phyloP scores from a whole-genome alignment of 2,329 filamentous ascomycete genomes.

The Stachybotrys elegans region DNA sequence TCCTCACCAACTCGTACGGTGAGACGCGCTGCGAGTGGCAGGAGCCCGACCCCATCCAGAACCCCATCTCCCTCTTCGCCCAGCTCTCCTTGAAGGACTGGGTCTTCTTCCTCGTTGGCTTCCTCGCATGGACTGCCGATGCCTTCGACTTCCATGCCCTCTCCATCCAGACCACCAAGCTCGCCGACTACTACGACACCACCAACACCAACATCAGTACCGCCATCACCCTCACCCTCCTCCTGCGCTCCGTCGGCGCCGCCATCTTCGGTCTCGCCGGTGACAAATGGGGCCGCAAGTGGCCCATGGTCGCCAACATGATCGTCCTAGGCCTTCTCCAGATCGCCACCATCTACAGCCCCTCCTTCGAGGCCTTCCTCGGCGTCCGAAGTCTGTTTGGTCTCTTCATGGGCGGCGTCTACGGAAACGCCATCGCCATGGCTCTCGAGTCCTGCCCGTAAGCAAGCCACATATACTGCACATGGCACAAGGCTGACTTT shows the following conservation, averaged over 20 bases:
- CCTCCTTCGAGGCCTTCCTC: conserved; percentile 69
- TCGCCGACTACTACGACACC: conserved; percentile 46
- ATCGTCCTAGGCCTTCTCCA: conserved; percentile 62
- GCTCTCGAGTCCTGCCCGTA: conserved; percentile 68
- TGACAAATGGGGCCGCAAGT: conserved; percentile 77
- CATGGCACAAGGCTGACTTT: conserved; percentile 4
- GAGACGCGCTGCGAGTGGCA: conserved; percentile 66
- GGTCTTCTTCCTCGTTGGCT: conserved; percentile 71
- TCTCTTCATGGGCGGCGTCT: conserved; percentile 76
- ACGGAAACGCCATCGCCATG: conserved; percentile 75
- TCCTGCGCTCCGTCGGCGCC: conserved; percentile 71
- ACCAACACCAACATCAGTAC: conserved; percentile 65
- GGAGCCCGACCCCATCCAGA: conserved; percentile 58
- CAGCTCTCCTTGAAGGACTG: conserved; percentile 62
- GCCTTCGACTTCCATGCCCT: conserved; percentile 82
- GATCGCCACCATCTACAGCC: conserved; percentile 72
- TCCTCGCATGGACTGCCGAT: conserved; percentile 73
- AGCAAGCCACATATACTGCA: conserved; percentile 19
- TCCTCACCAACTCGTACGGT: conserved; percentile 58
- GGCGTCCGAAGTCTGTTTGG: conserved; percentile 69
- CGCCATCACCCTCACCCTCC: conserved; percentile 69
- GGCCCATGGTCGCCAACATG: conserved; percentile 80
- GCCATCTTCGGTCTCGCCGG: conserved; percentile 71
- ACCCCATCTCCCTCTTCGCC: conserved; percentile 64
- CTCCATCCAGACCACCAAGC: conserved; percentile 70